Evolutionary conservation across 108 stramenopile genomes (phyloP).

Genomic region (Epithemia pelagica): DNA sequence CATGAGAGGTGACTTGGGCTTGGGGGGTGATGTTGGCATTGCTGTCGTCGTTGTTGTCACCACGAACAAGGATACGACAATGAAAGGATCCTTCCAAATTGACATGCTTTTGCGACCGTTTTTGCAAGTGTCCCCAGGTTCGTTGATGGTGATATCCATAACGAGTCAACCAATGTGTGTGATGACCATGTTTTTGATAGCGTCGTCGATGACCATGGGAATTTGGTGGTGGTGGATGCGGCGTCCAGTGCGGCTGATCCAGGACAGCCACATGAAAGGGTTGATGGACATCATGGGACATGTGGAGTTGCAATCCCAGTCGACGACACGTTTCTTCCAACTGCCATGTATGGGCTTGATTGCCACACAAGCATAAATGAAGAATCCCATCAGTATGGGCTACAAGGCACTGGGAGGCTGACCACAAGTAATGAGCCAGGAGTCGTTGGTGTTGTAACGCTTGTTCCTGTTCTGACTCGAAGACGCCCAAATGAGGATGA

Average conservation of each 20-base stretch:
- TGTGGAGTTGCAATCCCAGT: slow-evolving; percentile 14
- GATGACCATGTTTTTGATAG: too few relatives aligned
- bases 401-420: slow-evolving; percentile 32
- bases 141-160: slow-evolving; percentile 70
- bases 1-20: not conserved
- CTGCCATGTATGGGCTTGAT: slow-evolving; percentile 54
- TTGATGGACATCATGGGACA: too few relatives aligned
- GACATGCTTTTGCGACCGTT: slow-evolving; percentile 34
- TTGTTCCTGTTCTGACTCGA: slow-evolving; percentile 18
- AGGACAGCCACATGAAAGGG: too few relatives aligned
- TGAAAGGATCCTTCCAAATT: slow-evolving; percentile 47
- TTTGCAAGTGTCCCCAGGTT: slow-evolving; percentile 46
- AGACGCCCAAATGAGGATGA: slow-evolving; percentile 64
- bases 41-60: too few relatives aligned
- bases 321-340: slow-evolving; percentile 29
- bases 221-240: too few relatives aligned
- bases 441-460: slow-evolving; percentile 40
- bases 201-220: too few relatives aligned
- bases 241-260: too few relatives aligned
- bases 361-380: slow-evolving; percentile 57
- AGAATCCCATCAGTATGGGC: slow-evolving; percentile 25
- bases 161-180: slow-evolving; percentile 45
- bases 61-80: slow-evolving; percentile 50
- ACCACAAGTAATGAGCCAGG: slow-evolving; percentile 54
- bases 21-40: not conserved